Conservation (phyloP, 345 rosid genomes). For the Tarenaya hassleriana region DNA sequence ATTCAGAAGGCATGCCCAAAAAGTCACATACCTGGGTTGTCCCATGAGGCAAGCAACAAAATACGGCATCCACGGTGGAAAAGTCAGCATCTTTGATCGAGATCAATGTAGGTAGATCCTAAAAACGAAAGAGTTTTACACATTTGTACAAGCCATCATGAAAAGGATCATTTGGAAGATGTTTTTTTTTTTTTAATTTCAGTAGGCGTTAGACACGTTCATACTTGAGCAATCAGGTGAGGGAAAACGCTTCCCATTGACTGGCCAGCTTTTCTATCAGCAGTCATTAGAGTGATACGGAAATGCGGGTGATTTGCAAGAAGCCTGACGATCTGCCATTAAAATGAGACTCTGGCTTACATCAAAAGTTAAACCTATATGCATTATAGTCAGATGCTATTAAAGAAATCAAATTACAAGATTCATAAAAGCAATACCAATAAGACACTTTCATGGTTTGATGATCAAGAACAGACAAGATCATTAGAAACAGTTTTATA, state of each 20-base stretch:
- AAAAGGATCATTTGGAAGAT: neutral
- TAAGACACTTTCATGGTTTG: neutral
- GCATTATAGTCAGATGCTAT: neutral
- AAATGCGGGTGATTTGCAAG: constrained; percentile 75
- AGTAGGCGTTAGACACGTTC: neutral
- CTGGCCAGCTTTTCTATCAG: constrained; percentile 99
- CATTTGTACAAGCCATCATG: neutral
- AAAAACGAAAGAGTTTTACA: constrained; percentile 18
- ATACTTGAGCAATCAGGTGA: constrained; percentile 66
- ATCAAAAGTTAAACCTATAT: neutral
- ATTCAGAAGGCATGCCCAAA: constrained; percentile 2
- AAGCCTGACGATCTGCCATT: constrained; percentile 70
- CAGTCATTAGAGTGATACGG: constrained; percentile 74
- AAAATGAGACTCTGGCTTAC: neutral
- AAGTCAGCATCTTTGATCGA: constrained; percentile 76
- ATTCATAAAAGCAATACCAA: neutral
- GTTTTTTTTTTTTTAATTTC: neutral
- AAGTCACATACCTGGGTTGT: constrained; percentile 65
- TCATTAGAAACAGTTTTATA: too few species aligned
- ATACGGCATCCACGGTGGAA: constrained; percentile 77
- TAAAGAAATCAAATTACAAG: neutral
- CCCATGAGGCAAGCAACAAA: constrained; percentile 98
- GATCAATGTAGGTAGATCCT: constrained; percentile 78
- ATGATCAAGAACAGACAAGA: too few species aligned
- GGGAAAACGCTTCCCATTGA: constrained; percentile 82